Base-by-base conservation (phyloP, 352 stramenopile species). In the Phytophthora rubi region DNA sequence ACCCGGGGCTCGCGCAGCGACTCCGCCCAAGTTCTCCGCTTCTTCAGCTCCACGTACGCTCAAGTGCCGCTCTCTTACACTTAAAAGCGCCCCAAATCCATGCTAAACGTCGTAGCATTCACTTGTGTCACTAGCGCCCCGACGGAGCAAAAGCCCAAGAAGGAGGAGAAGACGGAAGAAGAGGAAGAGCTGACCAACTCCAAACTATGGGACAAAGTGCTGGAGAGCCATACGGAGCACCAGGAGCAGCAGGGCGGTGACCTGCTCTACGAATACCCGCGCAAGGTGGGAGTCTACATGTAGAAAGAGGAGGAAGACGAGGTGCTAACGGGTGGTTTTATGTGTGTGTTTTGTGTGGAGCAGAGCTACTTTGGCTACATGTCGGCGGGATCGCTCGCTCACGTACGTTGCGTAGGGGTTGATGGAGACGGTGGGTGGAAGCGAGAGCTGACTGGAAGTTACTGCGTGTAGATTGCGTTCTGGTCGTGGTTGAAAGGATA, bases 401-500 rank as follows among this genome's bases (percentile, higher is more conserved):
- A 94, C 73, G 86, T 94, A 83, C 21, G 69, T 62, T 2, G 6
- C n/a, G 1, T 23, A 4, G 10, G 10, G 35, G 3, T 54, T 16
- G 53, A 13, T 42, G 35, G 35, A 16, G 35, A 16, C 10, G 35
- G 12, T 39, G 35, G 13, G 33, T 44, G 52, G 33, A 33, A 28
- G n/a, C 30, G 10, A 13, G 18, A 53, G 21, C 32, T 75, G 18
- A 51, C 42, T 30, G 47, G 28, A 21, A 6, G 53, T 47, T 58
- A 35, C 5, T 61, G 18, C 32, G 9, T 65, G 42, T 67, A 96
- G 85, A 93, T 96, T 64, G 86, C 88, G 23, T 96, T 96, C 57
- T 96, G 88, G 88, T 94, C 86, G 28, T 96, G 88, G 88, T 76
- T 94, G 56, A 96, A 96, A 64, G 88, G 88, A n/a, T 93, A 94